These are phyloP conservation scores for Herpomyces periplanetae DNA, from an alignment of 2,329 filamentous ascomycete species.

Conservation along the genomic window DNA sequence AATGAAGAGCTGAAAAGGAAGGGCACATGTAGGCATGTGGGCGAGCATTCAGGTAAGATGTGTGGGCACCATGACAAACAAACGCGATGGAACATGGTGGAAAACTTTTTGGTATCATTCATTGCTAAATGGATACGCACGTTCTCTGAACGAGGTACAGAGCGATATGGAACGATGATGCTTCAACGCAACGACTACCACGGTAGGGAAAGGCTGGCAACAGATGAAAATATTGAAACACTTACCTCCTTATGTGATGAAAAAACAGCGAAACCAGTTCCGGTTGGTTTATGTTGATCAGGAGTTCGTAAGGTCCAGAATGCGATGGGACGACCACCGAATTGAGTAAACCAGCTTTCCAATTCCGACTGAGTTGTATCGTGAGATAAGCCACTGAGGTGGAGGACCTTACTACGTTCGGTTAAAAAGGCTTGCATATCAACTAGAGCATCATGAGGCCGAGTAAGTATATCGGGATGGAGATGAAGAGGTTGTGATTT, in stretches of 20 bases:
- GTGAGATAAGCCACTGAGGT: slow-evolving; percentile 86
- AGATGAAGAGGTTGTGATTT: slow-evolving; percentile 84
- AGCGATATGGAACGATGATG: too few relatives aligned
- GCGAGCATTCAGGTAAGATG: too few relatives aligned
- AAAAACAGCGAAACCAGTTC: slow-evolving; percentile 88
- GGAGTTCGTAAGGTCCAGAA: slow-evolving; percentile 96
- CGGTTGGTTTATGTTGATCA: slow-evolving; percentile 97
- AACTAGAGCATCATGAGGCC: slow-evolving; percentile 80
- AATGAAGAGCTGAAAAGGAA: too few relatives aligned
- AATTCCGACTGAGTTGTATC: slow-evolving; percentile 95
- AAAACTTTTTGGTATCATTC: too few relatives aligned
- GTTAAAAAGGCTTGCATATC: slow-evolving; percentile 85
- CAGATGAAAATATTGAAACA: slow-evolving; percentile 4
- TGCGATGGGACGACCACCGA: slow-evolving; percentile 78
- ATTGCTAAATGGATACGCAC: too few relatives aligned
- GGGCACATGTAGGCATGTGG: too few relatives aligned
- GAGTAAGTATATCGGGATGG: slow-evolving; percentile 67
- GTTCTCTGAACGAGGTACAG: too few relatives aligned
- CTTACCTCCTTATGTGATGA: slow-evolving; percentile 93
- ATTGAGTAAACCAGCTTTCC: slow-evolving; percentile 98
- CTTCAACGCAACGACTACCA: too few relatives aligned
- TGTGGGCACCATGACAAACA: too few relatives aligned
- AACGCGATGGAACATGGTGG: too few relatives aligned
- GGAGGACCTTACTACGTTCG: slow-evolving; percentile 84
- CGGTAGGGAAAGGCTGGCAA: too few relatives aligned